A percentile compares a stretch with the other conserved stretches of the same genome.
phyloP scores from a whole-genome alignment of 441 rosid species.

The Erodium texanum region DNA sequence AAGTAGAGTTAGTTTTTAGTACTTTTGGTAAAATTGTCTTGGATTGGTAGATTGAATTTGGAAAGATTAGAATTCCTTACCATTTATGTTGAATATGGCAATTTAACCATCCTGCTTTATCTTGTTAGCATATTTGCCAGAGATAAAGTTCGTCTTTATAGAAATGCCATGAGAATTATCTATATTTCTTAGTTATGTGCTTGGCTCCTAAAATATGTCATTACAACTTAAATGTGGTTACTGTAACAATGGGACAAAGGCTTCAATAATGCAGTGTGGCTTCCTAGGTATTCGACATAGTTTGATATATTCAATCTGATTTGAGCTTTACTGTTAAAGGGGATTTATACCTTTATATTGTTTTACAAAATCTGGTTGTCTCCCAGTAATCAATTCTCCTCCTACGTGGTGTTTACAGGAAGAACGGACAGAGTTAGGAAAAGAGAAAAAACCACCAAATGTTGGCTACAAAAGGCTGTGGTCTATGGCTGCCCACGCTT shows the following conservation, averaged over 20 bases:
- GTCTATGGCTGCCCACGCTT: slow-evolving; percentile 85
- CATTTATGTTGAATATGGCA: neutral
- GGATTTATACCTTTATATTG: too few relatives aligned
- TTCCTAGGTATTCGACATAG: neutral
- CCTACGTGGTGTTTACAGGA: slow-evolving; percentile 25
- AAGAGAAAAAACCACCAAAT: slow-evolving; percentile 37
- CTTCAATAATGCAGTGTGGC: neutral
- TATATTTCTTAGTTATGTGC: too few relatives aligned
- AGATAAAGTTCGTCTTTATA: too few relatives aligned
- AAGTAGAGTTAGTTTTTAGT: neutral
- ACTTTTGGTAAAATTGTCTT: neutral
- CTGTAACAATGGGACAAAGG: neutral
- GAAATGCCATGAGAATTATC: too few relatives aligned
- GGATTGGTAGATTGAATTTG: neutral
- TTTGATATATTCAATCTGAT: too few relatives aligned
- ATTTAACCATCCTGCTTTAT: neutral
- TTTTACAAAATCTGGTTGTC: too few relatives aligned
- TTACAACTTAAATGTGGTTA: neutral
- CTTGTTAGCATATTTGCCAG: too few relatives aligned
- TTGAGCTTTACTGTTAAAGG: too few relatives aligned
- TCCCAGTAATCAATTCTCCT: neutral
- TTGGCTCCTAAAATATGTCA: neutral
- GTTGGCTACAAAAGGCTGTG: slow-evolving; percentile 70
- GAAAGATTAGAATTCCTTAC: neutral
- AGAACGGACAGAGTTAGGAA: slow-evolving; percentile 35